A percentile compares a stretch with the other conserved stretches of the same genome.
phyloP scores from a whole-genome alignment of 192 early-diverging fungal genomes.

The Backusella morwellensis region DNA sequence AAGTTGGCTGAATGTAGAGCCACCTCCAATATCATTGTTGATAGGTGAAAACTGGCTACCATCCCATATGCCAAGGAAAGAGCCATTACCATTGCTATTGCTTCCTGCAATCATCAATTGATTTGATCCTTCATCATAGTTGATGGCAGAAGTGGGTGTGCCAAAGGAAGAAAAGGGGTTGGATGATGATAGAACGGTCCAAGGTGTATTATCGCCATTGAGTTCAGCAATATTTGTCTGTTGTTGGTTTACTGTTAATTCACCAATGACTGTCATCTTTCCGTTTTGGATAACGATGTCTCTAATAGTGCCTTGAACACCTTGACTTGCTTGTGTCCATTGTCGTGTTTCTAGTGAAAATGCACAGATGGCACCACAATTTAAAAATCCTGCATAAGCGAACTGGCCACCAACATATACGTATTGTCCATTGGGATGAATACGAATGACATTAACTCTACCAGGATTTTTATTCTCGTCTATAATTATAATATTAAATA shows the following conservation, averaged over 20 bases:
- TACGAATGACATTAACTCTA: conserved; percentile 19
- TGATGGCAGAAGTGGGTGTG: background rate
- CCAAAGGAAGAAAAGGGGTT: background rate
- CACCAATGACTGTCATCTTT: conserved; percentile 5
- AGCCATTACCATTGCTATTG: background rate
- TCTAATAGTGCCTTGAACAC: conserved; percentile 30
- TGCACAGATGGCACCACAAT: conserved; percentile 27
- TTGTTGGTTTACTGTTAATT: conserved; percentile 2
- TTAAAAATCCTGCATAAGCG: conserved; percentile 42
- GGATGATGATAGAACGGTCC: background rate
- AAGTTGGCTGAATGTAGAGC: conserved; percentile 6
- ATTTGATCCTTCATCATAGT: background rate
- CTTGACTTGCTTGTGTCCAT: conserved; percentile 21
- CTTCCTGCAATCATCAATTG: background rate
- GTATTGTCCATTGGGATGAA: conserved; percentile 13
- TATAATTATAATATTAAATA: background rate
- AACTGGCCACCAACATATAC: conserved; percentile 55
- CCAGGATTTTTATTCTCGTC: conserved; percentile 3
- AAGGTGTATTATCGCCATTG: background rate
- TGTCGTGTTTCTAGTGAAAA: conserved; percentile 22
- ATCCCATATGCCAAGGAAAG: conserved; percentile 12
- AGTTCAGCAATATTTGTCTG: background rate
- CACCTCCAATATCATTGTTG: conserved; percentile 12
- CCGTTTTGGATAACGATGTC: conserved; percentile 38
- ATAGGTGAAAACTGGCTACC: conserved; percentile 1